These are phyloP conservation scores for Salvia splendens DNA, from an alignment of 257 asterid genomes.

Conservation along the genomic window DNA sequence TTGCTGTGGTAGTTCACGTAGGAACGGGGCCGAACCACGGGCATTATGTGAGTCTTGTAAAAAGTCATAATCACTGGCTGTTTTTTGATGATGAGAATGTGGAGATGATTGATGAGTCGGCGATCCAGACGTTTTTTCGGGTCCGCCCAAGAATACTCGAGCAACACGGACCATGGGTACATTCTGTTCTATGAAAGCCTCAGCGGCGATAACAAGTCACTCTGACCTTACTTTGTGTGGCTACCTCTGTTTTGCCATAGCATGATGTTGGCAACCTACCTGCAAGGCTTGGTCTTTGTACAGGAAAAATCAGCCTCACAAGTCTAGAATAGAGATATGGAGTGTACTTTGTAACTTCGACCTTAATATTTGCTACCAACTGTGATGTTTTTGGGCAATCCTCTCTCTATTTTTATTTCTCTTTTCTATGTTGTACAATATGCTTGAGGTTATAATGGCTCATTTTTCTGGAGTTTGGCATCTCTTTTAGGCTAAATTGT, in stretches of 20 bases:
- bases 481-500: neutral
- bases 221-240: conserved; percentile 24
- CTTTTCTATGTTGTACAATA: neutral
- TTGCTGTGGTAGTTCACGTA: conserved; percentile 78
- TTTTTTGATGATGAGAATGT: conserved; percentile 80
- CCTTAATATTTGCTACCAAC: conserved; percentile 9
- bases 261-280: conserved; percentile 19
- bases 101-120: conserved; percentile 76
- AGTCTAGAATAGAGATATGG: conserved; percentile 30
- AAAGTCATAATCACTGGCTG: conserved; percentile 83
- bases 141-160: conserved; percentile 76
- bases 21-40: conserved; percentile 86
- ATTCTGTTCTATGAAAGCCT: conserved; percentile 69
- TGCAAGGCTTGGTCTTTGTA: conserved; percentile 37
- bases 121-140: conserved; percentile 78
- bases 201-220: conserved; percentile 35
- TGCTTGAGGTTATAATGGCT: neutral
- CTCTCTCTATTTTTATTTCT: neutral
- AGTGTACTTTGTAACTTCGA: conserved; percentile 22
- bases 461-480: neutral
- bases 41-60: conserved; percentile 80
- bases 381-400: conserved; percentile 3
- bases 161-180: conserved; percentile 77
- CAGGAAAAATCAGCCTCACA: conserved; percentile 33
- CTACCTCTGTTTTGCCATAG: conserved; percentile 4